These are phyloP conservation scores for Globisporangium radiosum DNA, from an alignment of 352 stramenopile species.

Conservation along the genomic window DNA sequence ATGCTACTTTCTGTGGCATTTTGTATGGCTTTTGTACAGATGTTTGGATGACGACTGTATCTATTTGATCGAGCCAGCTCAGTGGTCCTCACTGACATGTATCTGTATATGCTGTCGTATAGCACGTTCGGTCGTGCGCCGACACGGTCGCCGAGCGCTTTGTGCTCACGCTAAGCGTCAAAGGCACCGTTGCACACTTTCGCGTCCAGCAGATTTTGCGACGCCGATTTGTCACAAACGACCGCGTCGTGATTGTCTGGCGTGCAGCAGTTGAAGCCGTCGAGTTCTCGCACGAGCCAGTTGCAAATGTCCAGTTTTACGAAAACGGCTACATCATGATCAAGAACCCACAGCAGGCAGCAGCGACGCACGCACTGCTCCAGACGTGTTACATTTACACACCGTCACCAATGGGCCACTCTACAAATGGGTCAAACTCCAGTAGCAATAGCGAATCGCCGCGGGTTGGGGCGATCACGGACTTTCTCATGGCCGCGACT, in stretches of 20 bases:
- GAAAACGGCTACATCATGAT: conserved; percentile 61
- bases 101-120: neutral
- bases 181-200: conserved; percentile 43
- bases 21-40: neutral
- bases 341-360: conserved; percentile 18
- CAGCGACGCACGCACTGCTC: conserved; percentile 20
- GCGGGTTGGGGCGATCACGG: conserved; percentile 21
- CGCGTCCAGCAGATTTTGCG: conserved; percentile 55
- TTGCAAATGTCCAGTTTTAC: conserved; percentile 45
- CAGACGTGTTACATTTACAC: conserved; percentile 48
- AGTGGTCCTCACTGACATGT: neutral
- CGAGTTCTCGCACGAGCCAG: conserved; percentile 38
- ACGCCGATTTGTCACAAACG: conserved; percentile 37
- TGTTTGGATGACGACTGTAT: neutral
- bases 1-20: too few relatives aligned
- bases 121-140: conserved; percentile 18
- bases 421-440: neutral
- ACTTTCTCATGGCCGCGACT: conserved; percentile 33
- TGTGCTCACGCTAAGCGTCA: conserved; percentile 41
- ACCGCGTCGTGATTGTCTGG: conserved; percentile 63
- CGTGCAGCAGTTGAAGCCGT: conserved; percentile 49
- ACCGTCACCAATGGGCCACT: conserved; percentile 1
- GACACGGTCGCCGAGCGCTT: conserved; percentile 61
- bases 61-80: neutral
- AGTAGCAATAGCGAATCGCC: conserved; percentile 13